Conservation (phyloP, 1,284 basidiomycete species). For the Austroboletus novae-zelandiae region DNA sequence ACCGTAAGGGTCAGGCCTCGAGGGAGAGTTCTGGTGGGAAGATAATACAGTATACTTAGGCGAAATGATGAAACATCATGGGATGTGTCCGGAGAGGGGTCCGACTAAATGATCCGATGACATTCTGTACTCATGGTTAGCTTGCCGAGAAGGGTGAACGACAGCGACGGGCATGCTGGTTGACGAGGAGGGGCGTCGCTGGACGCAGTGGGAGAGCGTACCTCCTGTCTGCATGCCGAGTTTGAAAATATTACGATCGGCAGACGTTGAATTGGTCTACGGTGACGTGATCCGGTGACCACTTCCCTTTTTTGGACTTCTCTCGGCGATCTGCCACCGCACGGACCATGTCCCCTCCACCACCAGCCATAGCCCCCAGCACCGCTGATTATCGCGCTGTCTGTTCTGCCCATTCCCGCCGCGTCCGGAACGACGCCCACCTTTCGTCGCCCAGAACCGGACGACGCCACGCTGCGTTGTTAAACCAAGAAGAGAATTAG, state of each 20-base stretch:
- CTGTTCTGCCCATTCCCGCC: neutral
- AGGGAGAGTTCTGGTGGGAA: too few relatives aligned
- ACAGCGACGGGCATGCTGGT: too few relatives aligned
- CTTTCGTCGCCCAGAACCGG: neutral
- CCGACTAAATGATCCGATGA: conserved; percentile 14
- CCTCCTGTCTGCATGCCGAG: neutral
- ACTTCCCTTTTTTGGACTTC: conserved; percentile 9
- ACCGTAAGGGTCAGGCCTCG: too few relatives aligned
- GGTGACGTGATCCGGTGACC: conserved; percentile 34
- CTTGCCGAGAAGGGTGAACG: too few relatives aligned
- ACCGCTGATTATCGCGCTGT: neutral
- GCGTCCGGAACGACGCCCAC: too few relatives aligned
- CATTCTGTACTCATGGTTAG: neutral
- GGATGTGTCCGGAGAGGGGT: neutral
- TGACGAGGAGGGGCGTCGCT: too few relatives aligned
- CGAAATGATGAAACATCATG: neutral
- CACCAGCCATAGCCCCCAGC: neutral
- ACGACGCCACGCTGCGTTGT: conserved; percentile 6
- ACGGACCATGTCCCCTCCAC: conserved; percentile 24
- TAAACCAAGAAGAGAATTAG: conserved; percentile 22
- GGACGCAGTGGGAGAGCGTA: neutral
- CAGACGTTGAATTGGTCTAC: conserved; percentile 25
- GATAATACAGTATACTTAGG: neutral
- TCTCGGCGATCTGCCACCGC: conserved; percentile 29
- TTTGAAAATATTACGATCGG: conserved; percentile 30